Conservation (phyloP, 495 filamentous ascomycete species). For the Annulohypoxylon moriforme region DNA sequence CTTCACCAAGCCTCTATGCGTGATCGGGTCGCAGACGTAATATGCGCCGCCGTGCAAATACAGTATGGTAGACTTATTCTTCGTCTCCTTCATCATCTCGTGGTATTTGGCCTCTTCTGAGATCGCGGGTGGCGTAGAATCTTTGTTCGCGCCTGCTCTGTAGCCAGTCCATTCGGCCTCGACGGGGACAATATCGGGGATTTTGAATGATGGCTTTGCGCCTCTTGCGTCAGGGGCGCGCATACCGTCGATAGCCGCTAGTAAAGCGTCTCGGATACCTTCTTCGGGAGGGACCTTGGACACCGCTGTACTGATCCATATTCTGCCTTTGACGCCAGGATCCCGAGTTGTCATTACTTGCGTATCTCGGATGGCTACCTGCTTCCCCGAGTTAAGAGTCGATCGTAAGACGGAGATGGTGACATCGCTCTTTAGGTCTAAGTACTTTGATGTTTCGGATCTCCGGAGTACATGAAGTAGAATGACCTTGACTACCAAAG, state of each 20-base stretch:
- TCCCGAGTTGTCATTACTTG: constrained; percentile 73
- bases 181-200: constrained; percentile 67
- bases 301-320: constrained; percentile 80
- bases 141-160: constrained; percentile 66
- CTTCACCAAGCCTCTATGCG: constrained; percentile 63
- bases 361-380: constrained; percentile 65
- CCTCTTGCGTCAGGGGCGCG: constrained; percentile 56
- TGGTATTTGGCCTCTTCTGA: constrained; percentile 78
- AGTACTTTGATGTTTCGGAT: constrained; percentile 75
- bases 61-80: constrained; percentile 73
- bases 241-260: constrained; percentile 74
- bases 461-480: constrained; percentile 74
- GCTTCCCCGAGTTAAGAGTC: constrained; percentile 53
- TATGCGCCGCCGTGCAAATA: constrained; percentile 95
- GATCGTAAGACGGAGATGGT: constrained; percentile 76
- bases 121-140: constrained; percentile 66
- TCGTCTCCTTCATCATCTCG: constrained; percentile 76
- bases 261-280: constrained; percentile 67
- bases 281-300: constrained; percentile 63
- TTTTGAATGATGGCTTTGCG: constrained; percentile 55
- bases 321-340: constrained; percentile 76
- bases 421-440: constrained; percentile 82
- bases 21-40: constrained; percentile 80
- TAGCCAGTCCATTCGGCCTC: constrained; percentile 92
- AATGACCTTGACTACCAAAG: constrained; percentile 73